phyloP scores from a whole-genome alignment of 495 filamentous ascomycete genomes.

The Penicillium pulvis region DNA sequence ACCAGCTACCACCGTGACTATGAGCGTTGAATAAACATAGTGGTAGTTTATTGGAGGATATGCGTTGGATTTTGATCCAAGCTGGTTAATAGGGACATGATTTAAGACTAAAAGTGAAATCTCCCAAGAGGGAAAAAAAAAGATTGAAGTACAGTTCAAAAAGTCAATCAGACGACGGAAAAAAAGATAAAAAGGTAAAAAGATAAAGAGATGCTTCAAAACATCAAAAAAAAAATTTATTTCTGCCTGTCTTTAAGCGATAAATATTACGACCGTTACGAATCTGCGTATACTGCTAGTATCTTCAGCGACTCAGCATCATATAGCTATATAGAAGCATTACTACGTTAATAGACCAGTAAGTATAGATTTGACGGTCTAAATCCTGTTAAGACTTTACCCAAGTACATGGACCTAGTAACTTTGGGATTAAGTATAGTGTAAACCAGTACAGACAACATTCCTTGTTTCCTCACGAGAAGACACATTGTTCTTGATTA shows the following conservation, averaged over 20 bases:
- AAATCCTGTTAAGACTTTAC: background rate
- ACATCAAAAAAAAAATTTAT: background rate
- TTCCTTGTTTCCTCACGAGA: too few species aligned
- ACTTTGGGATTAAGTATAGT: too few species aligned
- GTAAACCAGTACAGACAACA: too few species aligned
- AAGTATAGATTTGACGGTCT: background rate
- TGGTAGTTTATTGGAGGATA: background rate
- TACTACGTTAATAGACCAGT: background rate
- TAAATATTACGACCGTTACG: background rate
- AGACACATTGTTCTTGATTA: too few species aligned
- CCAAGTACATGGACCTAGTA: background rate
- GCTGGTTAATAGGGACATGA: constrained; percentile 1
- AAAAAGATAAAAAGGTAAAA: constrained; percentile 10
- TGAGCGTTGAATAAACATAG: constrained; percentile 22
- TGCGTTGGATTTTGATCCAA: constrained; percentile 6
- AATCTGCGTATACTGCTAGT: background rate
- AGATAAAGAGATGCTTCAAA: background rate
- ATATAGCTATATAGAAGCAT: background rate
- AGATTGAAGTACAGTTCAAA: constrained; percentile 4
- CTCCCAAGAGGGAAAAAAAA: constrained; percentile 4
- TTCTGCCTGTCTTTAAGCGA: background rate
- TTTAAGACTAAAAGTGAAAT: background rate
- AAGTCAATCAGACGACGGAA: background rate
- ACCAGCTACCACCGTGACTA: constrained; percentile 38
- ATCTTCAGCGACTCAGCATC: background rate